Base-by-base conservation (phyloP, 129 eudicot species). In the Rutidosis leptorrhynchoides region DNA sequence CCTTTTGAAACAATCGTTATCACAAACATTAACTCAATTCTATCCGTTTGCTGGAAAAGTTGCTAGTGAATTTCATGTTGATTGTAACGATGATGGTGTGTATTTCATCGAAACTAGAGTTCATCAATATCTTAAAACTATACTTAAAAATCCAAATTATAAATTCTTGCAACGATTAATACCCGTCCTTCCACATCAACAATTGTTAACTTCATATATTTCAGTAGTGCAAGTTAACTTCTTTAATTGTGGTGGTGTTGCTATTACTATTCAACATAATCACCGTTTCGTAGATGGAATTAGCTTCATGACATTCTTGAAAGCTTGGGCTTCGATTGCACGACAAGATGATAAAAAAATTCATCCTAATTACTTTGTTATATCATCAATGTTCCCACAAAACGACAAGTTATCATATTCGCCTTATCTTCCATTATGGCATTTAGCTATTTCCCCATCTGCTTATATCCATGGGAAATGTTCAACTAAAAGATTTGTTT, bases 81-180 rank as follows among this genome's bases (percentile, higher is more conserved):
- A 68, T 21, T 78, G 82, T 66, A 72, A 78, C 23, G 82, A 78
- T 15, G 78, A 71, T n/a, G 82, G 78, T 17, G 63, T 71, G 37
- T 43, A 66, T 54, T 78, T 30, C 33, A 12, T 19, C 2, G 69
- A 71, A 43, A 71, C 74, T n/a, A 23, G 70, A 33, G 68, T 79
- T 6, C 43, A 68, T 37, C 29, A 52, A 59, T 20, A 2, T 3
- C 82, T 78, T 10, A 12, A 10, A 1, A 65, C 62, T 23, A 51
- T 79, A 21, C 72, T 79, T 21, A 48, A 21, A 3, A 63, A 54
- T 40, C 71, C 72, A 0, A 60, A 79, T 22, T 24, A 73, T 43
- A 23, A 45, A 25, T 23, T 73, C 15, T 26, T 79, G 45, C 65
- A 69, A 56, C 60, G 51, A 27, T 69, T 79, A 40, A n/a, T 42